A percentile compares a stretch with the other conserved stretches of the same genome.
phyloP scores from a whole-genome alignment of 1,284 basidiomycete genomes.

The Leccinum subatratum region DNA sequence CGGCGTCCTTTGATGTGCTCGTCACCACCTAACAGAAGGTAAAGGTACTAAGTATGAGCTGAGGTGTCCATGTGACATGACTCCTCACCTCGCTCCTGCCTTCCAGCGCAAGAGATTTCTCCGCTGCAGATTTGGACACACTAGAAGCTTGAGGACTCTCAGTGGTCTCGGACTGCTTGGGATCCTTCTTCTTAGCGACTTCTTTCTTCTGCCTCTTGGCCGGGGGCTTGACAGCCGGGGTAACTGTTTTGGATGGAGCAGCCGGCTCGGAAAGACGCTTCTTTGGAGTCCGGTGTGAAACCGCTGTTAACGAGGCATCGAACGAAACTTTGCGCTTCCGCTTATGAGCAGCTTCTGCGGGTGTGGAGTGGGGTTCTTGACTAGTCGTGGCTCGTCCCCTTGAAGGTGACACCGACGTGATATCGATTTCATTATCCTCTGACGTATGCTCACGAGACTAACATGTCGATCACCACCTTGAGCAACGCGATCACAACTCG shows the following conservation, averaged over 20 bases:
- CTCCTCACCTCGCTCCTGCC: conserved; percentile 14
- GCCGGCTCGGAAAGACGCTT: neutral
- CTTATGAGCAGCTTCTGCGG: neutral
- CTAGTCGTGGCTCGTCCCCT: neutral
- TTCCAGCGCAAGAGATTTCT: conserved; percentile 1
- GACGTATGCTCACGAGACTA: neutral
- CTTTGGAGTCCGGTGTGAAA: neutral
- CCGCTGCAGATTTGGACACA: neutral
- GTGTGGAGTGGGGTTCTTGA: neutral
- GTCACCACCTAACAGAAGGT: conserved; percentile 10
- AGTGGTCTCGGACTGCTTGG: neutral
- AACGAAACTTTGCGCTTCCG: conserved; percentile 25
- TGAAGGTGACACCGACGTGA: neutral
- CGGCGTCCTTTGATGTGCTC: neutral
- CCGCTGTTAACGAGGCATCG: neutral
- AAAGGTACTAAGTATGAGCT: conserved; percentile 3
- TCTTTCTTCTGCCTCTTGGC: conserved; percentile 25
- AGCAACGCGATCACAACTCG: neutral
- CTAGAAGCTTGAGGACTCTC: conserved; percentile 6
- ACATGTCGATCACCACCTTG: neutral
- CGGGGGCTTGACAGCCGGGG: conserved; percentile 3
- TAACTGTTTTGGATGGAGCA: neutral
- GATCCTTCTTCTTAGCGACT: conserved; percentile 5
- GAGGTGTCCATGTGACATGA: neutral
- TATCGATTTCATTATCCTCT: neutral